phyloP scores from a whole-genome alignment of 345 rosid species.

The Brassica incana region DNA sequence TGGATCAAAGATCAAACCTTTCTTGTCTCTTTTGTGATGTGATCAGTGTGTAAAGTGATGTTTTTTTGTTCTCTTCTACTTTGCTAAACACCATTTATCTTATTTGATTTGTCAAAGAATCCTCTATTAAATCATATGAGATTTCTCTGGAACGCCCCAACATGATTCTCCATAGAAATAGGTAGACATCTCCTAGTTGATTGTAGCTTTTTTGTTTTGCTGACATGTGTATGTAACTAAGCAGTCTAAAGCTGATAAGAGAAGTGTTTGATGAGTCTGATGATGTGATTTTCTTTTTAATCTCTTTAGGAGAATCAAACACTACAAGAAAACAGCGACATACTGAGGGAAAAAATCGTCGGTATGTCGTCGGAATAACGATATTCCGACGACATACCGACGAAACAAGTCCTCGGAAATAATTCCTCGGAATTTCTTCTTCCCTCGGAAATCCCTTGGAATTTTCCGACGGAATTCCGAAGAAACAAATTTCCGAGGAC shows the following conservation, averaged over 20 bases:
- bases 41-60: slow-evolving; percentile 4
- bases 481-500: too few relatives aligned
- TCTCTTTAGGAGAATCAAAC: background rate
- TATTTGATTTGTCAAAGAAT: slow-evolving; percentile 30
- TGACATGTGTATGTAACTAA: slow-evolving; percentile 12
- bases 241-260: slow-evolving; percentile 10
- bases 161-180: slow-evolving; percentile 36
- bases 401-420: too few relatives aligned
- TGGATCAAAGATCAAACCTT: background rate
- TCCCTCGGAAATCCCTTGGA: too few relatives aligned
- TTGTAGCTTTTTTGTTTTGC: slow-evolving; percentile 8
- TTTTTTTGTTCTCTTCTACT: too few relatives aligned
- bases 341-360: too few relatives aligned
- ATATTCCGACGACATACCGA: too few relatives aligned
- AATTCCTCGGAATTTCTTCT: too few relatives aligned
- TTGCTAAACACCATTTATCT: background rate
- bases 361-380: too few relatives aligned
- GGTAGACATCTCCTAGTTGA: slow-evolving; percentile 32
- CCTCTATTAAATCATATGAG: slow-evolving; percentile 13
- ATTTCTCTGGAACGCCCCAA: slow-evolving; percentile 34
- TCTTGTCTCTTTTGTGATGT: slow-evolving; percentile 15
- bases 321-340: too few relatives aligned
- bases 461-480: too few relatives aligned
- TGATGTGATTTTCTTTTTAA: background rate
- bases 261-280: background rate